Evolutionary conservation across 331 rosid species (phyloP).

Genomic region (Malus hybrid): DNA sequence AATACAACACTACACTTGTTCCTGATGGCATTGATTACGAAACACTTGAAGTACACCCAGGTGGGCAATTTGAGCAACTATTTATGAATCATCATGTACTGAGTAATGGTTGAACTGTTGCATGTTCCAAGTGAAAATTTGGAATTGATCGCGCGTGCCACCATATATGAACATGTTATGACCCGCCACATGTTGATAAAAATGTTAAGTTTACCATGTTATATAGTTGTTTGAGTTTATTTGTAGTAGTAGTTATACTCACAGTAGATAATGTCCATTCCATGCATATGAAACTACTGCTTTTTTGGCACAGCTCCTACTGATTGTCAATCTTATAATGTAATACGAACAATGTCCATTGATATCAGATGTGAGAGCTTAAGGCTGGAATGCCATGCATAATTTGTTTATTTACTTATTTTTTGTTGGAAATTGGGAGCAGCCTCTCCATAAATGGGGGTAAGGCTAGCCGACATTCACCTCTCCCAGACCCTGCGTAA

Average conservation of each 20-base stretch:
- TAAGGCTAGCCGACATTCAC: too few relatives aligned
- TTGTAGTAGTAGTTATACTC: neutral
- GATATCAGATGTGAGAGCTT: neutral
- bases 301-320: too few relatives aligned
- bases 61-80: slow-evolving; percentile 20
- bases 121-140: neutral
- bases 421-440: neutral
- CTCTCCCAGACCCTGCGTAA: too few relatives aligned
- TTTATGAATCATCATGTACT: neutral
- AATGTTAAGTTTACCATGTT: too few relatives aligned
- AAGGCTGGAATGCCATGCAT: neutral
- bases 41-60: slow-evolving; percentile 72
- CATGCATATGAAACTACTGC: too few relatives aligned
- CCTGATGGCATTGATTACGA: slow-evolving; percentile 71
- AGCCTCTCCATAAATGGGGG: too few relatives aligned
- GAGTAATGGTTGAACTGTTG: neutral
- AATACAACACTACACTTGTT: slow-evolving; percentile 81
- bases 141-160: neutral
- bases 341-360: too few relatives aligned
- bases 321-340: too few relatives aligned
- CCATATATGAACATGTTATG: neutral
- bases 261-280: too few relatives aligned
- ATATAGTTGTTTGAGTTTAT: neutral
- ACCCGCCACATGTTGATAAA: too few relatives aligned
- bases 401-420: neutral